Conservation (phyloP, 495 filamentous ascomycete genomes). For the Glonium stellatum region DNA sequence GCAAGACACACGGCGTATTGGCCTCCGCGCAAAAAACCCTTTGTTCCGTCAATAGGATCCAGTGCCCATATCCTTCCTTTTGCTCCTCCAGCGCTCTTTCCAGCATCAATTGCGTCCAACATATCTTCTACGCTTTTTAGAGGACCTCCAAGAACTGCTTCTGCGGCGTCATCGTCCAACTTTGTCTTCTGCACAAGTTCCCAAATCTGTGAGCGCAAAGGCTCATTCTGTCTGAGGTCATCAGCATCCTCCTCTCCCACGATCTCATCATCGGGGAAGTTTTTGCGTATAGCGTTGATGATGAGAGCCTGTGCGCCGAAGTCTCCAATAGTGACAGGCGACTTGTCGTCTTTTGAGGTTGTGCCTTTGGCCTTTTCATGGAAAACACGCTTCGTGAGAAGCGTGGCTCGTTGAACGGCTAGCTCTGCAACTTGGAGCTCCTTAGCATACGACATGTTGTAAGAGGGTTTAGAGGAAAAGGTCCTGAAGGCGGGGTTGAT, state of each 20-base stretch:
- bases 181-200: slow-evolving; percentile 63
- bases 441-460: slow-evolving; percentile 51
- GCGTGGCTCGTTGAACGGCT: slow-evolving; percentile 79
- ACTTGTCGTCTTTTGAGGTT: slow-evolving; percentile 86
- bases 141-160: slow-evolving; percentile 62
- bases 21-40: slow-evolving; percentile 92
- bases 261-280: slow-evolving; percentile 85
- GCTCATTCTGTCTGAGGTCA: slow-evolving; percentile 59
- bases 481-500: slow-evolving; percentile 8
- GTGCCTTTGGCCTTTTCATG: slow-evolving; percentile 88
- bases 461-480: neutral
- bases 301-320: slow-evolving; percentile 96
- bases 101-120: slow-evolving; percentile 78
- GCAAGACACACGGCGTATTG: slow-evolving; percentile 95
- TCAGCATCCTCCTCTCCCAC: slow-evolving; percentile 92
- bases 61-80: slow-evolving; percentile 90
- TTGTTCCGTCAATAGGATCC: slow-evolving; percentile 96
- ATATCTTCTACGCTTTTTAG: slow-evolving; percentile 65
- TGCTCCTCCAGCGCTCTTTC: slow-evolving; percentile 69
- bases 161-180: slow-evolving; percentile 61
- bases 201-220: slow-evolving; percentile 71
- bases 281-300: slow-evolving; percentile 77
- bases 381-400: slow-evolving; percentile 91
- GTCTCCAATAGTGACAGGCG: slow-evolving; percentile 95
- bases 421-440: slow-evolving; percentile 84